Evolutionary conservation across 2,329 filamentous ascomycete genomes (phyloP).

Genomic region (Verticillium klebahnii): DNA sequence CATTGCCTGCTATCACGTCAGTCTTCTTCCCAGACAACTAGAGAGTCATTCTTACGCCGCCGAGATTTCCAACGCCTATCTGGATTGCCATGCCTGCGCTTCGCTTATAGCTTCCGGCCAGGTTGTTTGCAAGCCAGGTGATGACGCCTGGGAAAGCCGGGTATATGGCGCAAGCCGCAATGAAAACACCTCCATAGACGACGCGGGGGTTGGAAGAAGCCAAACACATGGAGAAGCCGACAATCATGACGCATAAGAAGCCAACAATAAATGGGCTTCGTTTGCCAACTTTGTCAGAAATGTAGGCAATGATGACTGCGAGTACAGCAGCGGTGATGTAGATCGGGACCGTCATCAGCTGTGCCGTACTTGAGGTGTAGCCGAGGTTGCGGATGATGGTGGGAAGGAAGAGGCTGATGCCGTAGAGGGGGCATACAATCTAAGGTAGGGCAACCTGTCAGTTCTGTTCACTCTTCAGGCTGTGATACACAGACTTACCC

Average conservation of each 20-base stretch:
- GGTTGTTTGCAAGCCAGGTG: slow-evolving; percentile 74
- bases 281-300: slow-evolving; percentile 50
- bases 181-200: slow-evolving; percentile 70
- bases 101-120: slow-evolving; percentile 62
- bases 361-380: slow-evolving; percentile 52
- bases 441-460: slow-evolving; percentile 19
- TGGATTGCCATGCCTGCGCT: slow-evolving; percentile 61
- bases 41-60: slow-evolving; percentile 30
- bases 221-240: slow-evolving; percentile 59
- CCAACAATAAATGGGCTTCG: slow-evolving; percentile 51
- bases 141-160: slow-evolving; percentile 76
- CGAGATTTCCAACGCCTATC: slow-evolving; percentile 57
- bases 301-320: slow-evolving; percentile 47
- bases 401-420: slow-evolving; percentile 57
- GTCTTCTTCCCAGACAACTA: background rate
- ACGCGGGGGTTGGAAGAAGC: slow-evolving; percentile 52
- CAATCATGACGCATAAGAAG: slow-evolving; percentile 46
- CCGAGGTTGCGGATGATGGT: slow-evolving; percentile 59
- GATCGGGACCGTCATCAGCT: slow-evolving; percentile 60
- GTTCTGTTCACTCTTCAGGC: background rate
- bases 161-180: slow-evolving; percentile 75
- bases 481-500: slow-evolving; percentile 40
- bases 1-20: slow-evolving; percentile 45
- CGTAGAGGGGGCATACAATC: slow-evolving; percentile 50
- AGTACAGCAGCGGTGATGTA: slow-evolving; percentile 60